Percentiles rank a stretch among this genome's conserved stretches.
Conservation (phyloP, 2,329 filamentous ascomycete genomes). For the Xylaria sp. region DNA sequence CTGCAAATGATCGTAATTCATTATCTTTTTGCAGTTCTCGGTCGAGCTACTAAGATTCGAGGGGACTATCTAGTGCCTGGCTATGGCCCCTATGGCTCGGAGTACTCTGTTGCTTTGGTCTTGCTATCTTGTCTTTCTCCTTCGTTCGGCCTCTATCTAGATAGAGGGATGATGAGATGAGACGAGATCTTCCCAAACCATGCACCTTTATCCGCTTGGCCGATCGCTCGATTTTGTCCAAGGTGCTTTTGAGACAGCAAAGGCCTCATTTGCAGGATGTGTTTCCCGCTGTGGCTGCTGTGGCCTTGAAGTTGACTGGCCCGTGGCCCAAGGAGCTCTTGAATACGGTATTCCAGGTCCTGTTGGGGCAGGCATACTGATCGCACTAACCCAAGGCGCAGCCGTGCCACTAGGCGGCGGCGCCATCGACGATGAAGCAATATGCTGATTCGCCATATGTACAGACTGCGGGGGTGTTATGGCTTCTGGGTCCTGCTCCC, state of each 20-base stretch:
- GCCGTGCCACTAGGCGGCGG: constrained; percentile 51
- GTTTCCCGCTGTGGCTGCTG: constrained; percentile 41
- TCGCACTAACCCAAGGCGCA: constrained; percentile 59
- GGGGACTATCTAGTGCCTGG: not conserved
- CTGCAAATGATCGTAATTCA: not conserved
- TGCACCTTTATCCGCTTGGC: constrained; percentile 42
- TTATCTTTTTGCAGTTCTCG: not conserved
- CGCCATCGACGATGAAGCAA: constrained; percentile 46
- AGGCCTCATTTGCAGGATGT: constrained; percentile 34
- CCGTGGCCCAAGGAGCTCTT: constrained; percentile 42
- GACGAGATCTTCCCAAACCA: not conserved
- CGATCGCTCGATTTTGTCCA: constrained; percentile 47
- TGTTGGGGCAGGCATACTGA: constrained; percentile 53
- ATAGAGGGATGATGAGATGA: not conserved
- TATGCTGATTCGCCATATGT: constrained; percentile 69
- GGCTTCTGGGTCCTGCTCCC: constrained; percentile 75
- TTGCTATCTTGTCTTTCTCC: not conserved
- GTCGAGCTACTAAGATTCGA: not conserved
- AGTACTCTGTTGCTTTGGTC: not conserved
- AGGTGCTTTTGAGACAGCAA: constrained; percentile 41
- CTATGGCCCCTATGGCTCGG: not conserved
- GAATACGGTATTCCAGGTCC: constrained; percentile 50
- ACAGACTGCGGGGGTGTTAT: constrained; percentile 59
- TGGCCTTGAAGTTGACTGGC: constrained; percentile 40
- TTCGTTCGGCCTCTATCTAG: not conserved